Conservation (phyloP, 2,329 filamentous ascomycete genomes). For the Penicillium sp. region DNA sequence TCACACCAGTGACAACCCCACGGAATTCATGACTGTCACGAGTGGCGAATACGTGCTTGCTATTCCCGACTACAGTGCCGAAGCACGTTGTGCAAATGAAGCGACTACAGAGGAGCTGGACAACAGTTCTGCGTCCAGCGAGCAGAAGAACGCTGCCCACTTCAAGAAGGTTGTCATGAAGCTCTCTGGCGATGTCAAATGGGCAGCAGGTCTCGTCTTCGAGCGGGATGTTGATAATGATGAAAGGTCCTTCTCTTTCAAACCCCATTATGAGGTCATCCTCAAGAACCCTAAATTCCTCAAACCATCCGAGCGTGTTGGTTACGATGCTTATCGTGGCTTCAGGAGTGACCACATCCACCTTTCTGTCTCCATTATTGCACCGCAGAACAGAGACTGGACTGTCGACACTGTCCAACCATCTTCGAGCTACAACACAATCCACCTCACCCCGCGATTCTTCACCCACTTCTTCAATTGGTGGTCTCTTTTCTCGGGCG, state of each 20-base stretch:
- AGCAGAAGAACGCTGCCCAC: conserved; percentile 66
- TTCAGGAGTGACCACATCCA: conserved; percentile 97
- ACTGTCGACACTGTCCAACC: conserved; percentile 68
- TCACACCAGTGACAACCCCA: conserved; percentile 79
- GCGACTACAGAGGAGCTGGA: conserved; percentile 52
- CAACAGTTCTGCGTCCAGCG: conserved; percentile 61
- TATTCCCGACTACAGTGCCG: conserved; percentile 86
- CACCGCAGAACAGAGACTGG: conserved; percentile 86
- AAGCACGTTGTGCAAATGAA: conserved; percentile 65
- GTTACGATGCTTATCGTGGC: conserved; percentile 91
- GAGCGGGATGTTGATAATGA: conserved; percentile 75
- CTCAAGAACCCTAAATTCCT: conserved; percentile 77
- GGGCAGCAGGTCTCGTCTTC: conserved; percentile 87
- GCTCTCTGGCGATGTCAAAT: conserved; percentile 90
- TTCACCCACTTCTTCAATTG: conserved; percentile 98
- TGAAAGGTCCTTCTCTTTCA: conserved; percentile 79
- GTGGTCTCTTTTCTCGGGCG: conserved; percentile 95
- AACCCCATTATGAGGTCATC: conserved; percentile 86
- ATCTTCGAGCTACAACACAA: conserved; percentile 91
- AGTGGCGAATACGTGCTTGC: conserved; percentile 94
- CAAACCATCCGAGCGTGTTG: conserved; percentile 52
- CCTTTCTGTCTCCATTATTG: conserved; percentile 85
- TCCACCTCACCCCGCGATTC: conserved; percentile 90
- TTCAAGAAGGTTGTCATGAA: conserved; percentile 99
- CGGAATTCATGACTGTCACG: conserved; percentile 91